These are phyloP conservation scores for Citrullus amarus DNA, from an alignment of 306 rosid genomes.

Conservation along the genomic window DNA sequence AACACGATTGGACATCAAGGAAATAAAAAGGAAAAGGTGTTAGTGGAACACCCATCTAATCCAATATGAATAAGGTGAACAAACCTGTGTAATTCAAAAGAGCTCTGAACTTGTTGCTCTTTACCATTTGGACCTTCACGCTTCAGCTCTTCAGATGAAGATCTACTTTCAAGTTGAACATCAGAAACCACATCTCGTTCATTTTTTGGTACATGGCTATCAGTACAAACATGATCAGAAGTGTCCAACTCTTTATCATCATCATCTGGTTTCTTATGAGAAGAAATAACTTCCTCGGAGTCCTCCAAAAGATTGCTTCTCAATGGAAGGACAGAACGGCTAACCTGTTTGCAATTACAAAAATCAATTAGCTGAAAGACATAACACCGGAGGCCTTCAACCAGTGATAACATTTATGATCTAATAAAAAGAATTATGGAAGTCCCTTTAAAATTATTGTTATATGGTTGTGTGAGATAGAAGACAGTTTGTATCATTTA, in stretches of 20 bases:
- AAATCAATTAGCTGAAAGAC: background rate
- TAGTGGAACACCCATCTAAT: background rate
- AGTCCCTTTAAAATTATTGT: background rate
- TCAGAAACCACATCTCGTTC: background rate
- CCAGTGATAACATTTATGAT: background rate
- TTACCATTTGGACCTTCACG: background rate
- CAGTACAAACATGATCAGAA: background rate
- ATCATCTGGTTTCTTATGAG: background rate
- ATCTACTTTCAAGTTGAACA: background rate
- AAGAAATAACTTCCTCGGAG: background rate
- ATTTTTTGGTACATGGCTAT: background rate
- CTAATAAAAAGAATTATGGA: background rate
- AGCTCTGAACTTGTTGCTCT: background rate
- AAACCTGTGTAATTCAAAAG: background rate
- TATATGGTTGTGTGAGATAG: background rate
- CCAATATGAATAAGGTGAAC: background rate
- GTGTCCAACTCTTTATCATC: background rate
- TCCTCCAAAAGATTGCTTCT: background rate
- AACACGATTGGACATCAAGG: background rate
- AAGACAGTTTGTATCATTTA: background rate
- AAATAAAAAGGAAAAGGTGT: background rate
- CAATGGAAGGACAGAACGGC: background rate
- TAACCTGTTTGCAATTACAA: constrained; percentile 1
- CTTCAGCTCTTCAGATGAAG: background rate
- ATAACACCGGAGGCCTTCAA: background rate